phyloP scores from a whole-genome alignment of 2,329 filamentous ascomycete genomes.

The Dothideomycetes sp. region DNA sequence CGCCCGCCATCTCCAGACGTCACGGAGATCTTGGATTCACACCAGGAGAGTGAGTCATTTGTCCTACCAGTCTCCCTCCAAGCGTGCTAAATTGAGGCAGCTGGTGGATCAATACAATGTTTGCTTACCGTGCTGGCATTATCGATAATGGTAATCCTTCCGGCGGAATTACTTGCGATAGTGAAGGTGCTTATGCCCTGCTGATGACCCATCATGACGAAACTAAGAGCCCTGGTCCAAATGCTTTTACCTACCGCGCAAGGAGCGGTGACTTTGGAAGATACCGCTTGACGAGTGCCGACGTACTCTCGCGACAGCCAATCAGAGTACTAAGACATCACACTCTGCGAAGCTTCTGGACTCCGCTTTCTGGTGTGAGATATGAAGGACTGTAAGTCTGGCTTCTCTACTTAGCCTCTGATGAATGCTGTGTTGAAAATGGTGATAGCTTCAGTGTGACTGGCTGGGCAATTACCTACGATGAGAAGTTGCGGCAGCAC shows the following conservation, averaged over 20 bases:
- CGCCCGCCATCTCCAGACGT: constrained; percentile 24
- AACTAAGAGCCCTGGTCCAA: constrained; percentile 21
- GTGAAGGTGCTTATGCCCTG: constrained; percentile 33
- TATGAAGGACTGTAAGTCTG: constrained; percentile 40
- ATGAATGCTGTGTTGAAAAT: no score
- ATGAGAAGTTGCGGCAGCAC: constrained; percentile 15
- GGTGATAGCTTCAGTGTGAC: constrained; percentile 21
- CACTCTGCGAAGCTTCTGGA: constrained; percentile 31
- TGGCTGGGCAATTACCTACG: constrained; percentile 29
- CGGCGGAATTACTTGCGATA: constrained; percentile 32
- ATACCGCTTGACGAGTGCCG: constrained; percentile 32
- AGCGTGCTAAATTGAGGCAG: constrained; percentile 16
- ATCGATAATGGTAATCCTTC: constrained; percentile 31
- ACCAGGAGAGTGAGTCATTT: constrained; percentile 30
- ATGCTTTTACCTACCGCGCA: constrained; percentile 31
- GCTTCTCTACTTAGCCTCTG: no score
- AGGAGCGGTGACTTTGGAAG: constrained; percentile 28
- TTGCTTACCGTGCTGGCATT: constrained; percentile 36
- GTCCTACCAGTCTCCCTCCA: background rate
- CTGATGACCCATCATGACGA: constrained; percentile 30
- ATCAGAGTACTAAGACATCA: constrained; percentile 35
- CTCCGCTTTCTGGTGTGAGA: constrained; percentile 34
- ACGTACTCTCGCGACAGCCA: constrained; percentile 27
- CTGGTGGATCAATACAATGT: constrained; percentile 40
- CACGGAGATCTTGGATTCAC: constrained; percentile 32